These are phyloP conservation scores for Blastocystis sp. DNA, from an alignment of 352 stramenopile species.

Conservation along the genomic window DNA sequence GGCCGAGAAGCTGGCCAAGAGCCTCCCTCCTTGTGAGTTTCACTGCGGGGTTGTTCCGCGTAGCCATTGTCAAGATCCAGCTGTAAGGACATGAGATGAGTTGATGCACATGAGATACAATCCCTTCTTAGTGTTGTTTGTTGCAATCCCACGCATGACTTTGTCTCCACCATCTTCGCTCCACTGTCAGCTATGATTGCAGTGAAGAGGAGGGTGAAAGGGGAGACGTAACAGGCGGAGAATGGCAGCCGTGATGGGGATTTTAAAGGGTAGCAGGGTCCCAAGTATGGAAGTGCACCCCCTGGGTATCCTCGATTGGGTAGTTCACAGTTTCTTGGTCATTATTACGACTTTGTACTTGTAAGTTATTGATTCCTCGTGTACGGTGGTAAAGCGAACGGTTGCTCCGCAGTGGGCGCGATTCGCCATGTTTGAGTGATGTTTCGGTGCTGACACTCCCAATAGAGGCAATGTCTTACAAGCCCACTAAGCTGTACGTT, in stretches of 20 bases:
- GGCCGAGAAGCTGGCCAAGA: constrained; percentile 58
- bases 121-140: neutral
- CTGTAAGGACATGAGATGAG: constrained; percentile 15
- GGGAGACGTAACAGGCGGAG: too few species aligned
- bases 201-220: neutral
- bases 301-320: constrained; percentile 13
- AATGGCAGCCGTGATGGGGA: neutral
- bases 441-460: too few species aligned
- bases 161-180: neutral
- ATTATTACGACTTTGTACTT: constrained; percentile 37
- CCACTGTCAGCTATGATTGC: too few species aligned
- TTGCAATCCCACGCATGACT: neutral
- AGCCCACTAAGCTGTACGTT: constrained; percentile 92
- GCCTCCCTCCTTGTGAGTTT: constrained; percentile 53
- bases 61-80: constrained; percentile 29
- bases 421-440: neutral
- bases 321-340: constrained; percentile 61
- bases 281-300: neutral
- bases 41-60: neutral
- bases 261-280: neutral
- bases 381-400: neutral
- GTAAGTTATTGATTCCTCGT: neutral
- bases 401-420: neutral
- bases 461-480: constrained; percentile 71
- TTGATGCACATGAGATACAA: constrained; percentile 50